These are phyloP conservation scores for Termitomyces titanicus DNA, from an alignment of 768 basidiomycete genomes.

Conservation along the genomic window DNA sequence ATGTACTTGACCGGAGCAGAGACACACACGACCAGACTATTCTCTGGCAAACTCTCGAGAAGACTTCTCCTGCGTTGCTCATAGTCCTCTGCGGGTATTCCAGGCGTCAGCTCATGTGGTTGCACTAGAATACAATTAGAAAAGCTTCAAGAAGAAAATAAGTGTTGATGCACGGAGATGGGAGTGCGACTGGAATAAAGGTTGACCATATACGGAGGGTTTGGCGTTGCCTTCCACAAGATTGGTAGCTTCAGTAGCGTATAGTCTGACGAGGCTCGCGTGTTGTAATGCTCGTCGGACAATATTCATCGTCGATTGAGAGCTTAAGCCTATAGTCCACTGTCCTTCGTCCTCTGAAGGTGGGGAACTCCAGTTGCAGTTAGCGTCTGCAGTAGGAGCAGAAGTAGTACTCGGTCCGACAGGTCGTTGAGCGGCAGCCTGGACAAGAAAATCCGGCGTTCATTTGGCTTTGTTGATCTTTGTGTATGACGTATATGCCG, in stretches of 20 bases:
- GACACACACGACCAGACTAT: conserved; percentile 70
- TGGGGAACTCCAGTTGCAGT: too few relatives aligned
- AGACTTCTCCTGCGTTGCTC: conserved; percentile 63
- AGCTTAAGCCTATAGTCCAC: too few relatives aligned
- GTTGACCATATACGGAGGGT: conserved; percentile 80
- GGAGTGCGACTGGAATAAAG: conserved; percentile 72
- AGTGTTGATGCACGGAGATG: conserved; percentile 56
- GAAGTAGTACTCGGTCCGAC: too few relatives aligned
- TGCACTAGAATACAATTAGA: conserved; percentile 34
- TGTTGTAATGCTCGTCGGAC: conserved; percentile 12
- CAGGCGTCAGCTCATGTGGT: conserved; percentile 73
- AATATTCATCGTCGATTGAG: too few relatives aligned
- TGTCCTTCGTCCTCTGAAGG: too few relatives aligned
- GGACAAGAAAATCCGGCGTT: too few relatives aligned
- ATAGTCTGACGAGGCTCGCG: conserved; percentile 5
- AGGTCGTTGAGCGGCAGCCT: too few relatives aligned
- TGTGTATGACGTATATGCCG: too few relatives aligned
- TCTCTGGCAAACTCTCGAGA: conserved; percentile 71
- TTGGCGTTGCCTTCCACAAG: conserved; percentile 43
- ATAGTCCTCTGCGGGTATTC: conserved; percentile 77
- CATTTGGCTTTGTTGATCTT: too few relatives aligned
- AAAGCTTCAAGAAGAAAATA: not conserved
- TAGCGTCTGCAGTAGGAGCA: too few relatives aligned
- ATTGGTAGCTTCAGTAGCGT: conserved; percentile 19
- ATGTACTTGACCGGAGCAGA: conserved; percentile 85